phyloP scores from a whole-genome alignment of 257 asterid species.

The Ocimum tenuiflorum region DNA sequence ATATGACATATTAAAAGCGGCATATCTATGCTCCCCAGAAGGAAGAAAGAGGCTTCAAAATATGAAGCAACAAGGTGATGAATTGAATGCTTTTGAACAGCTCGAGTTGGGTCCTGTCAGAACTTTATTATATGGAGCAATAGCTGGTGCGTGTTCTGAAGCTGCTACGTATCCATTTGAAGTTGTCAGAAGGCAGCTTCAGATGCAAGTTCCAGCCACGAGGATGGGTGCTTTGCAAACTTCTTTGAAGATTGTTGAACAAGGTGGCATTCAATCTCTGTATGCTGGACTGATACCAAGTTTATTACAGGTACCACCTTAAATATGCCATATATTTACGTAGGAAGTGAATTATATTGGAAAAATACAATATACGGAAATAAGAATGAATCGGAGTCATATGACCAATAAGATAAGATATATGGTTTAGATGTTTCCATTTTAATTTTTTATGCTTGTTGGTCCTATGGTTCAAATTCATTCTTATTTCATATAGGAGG shows the following conservation, averaged over 20 bases:
- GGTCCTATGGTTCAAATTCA: no score
- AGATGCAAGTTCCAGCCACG: slow-evolving; percentile 77
- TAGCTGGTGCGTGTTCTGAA: slow-evolving; percentile 93
- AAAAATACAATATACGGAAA: no score
- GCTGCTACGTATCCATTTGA: slow-evolving; percentile 98
- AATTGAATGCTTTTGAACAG: slow-evolving; percentile 71
- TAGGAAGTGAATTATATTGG: no score
- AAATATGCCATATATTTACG: neutral
- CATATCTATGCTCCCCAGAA: slow-evolving; percentile 71
- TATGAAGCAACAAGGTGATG: slow-evolving; percentile 65
- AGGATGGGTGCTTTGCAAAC: slow-evolving; percentile 76
- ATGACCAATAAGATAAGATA: no score
- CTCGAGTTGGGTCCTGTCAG: slow-evolving; percentile 77
- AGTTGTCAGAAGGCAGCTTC: slow-evolving; percentile 94
- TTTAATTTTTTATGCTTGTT: no score
- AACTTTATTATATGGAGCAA: slow-evolving; percentile 80
- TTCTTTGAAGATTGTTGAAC: slow-evolving; percentile 64
- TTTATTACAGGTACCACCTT: slow-evolving; percentile 66
- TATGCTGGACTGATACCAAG: slow-evolving; percentile 89
- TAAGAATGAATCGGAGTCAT: no score
- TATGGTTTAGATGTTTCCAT: no score
- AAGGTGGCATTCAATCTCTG: slow-evolving; percentile 82
- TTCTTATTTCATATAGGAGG: no score
- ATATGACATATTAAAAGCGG: slow-evolving; percentile 77
- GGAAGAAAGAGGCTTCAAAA: slow-evolving; percentile 61